phyloP scores from a whole-genome alignment of 202 grass and related monocot genomes.

The Schoenoplectus triqueter region DNA sequence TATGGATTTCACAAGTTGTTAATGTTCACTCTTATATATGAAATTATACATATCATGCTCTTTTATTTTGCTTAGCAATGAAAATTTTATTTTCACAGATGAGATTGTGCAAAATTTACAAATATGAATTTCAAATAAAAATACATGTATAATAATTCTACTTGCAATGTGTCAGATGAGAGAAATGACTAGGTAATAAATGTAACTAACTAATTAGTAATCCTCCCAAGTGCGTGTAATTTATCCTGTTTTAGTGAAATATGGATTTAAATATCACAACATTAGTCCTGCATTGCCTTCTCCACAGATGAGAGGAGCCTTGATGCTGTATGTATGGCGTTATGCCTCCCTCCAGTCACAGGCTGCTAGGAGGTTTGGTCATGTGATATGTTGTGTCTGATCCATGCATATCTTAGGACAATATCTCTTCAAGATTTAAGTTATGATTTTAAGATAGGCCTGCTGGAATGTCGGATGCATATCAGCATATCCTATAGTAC shows the following conservation, averaged over 20 bases:
- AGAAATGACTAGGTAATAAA: background rate
- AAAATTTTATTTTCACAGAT: background rate
- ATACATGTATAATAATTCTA: background rate
- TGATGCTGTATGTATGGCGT: too few relatives aligned
- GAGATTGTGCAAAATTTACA: background rate
- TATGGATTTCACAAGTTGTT: background rate
- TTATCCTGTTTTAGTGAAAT: too few relatives aligned
- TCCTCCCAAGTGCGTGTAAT: too few relatives aligned
- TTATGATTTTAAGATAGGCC: background rate
- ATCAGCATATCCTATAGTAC: background rate
- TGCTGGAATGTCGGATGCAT: background rate
- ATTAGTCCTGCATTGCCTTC: too few relatives aligned
- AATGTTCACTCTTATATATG: background rate
- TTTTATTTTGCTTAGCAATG: background rate
- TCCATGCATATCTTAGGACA: background rate
- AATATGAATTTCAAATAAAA: background rate
- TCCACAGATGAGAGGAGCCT: too few relatives aligned
- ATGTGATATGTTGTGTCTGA: conserved; percentile 5
- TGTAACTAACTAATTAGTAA: background rate
- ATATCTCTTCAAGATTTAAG: background rate
- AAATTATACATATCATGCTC: background rate
- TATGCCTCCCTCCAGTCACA: too few relatives aligned
- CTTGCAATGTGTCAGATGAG: background rate
- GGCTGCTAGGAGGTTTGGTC: background rate
- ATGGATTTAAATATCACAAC: too few relatives aligned